A percentile compares a stretch with the other conserved stretches of the same genome.
Evolutionary conservation across 164 flowering plant species (phyloP).

Genomic region (Hamamelis virginiana): DNA sequence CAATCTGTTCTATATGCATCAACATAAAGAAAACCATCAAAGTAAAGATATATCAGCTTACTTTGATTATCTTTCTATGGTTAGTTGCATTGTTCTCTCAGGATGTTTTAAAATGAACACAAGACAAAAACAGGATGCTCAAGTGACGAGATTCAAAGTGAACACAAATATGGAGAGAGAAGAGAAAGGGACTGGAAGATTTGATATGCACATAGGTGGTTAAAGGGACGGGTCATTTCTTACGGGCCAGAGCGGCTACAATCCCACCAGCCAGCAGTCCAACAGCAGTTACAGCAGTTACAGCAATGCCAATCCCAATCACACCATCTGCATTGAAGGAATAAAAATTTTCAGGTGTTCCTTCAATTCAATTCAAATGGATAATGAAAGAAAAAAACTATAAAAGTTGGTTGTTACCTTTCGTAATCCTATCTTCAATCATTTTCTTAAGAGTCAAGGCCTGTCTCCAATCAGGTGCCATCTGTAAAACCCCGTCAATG

Average conservation of each 20-base stretch:
- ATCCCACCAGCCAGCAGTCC: constrained; percentile 50
- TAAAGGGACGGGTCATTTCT: neutral
- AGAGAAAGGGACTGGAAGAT: neutral
- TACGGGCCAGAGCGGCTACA: constrained; percentile 28
- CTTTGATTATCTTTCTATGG: neutral
- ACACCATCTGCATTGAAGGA: constrained; percentile 40
- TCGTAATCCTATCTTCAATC: constrained; percentile 16
- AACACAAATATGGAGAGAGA: neutral
- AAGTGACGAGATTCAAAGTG: neutral
- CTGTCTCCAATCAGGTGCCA: constrained; percentile 28
- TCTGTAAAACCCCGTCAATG: constrained; percentile 4
- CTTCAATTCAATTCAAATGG: neutral
- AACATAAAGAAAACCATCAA: too few species aligned
- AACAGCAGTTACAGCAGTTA: constrained; percentile 48
- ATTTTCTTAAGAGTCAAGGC: constrained; percentile 21
- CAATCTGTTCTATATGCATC: too few species aligned
- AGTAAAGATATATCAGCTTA: too few species aligned
- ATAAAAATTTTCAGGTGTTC: neutral
- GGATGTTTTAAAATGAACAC: neutral
- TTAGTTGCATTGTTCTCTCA: neutral
- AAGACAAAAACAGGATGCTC: neutral
- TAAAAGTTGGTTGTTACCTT: constrained; percentile 7
- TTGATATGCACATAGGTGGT: neutral
- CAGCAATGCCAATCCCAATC: constrained; percentile 55
- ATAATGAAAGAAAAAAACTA: neutral